Base-by-base conservation (phyloP, 139 green algal genomes). In the Chlamydomonas applanata region DNA sequence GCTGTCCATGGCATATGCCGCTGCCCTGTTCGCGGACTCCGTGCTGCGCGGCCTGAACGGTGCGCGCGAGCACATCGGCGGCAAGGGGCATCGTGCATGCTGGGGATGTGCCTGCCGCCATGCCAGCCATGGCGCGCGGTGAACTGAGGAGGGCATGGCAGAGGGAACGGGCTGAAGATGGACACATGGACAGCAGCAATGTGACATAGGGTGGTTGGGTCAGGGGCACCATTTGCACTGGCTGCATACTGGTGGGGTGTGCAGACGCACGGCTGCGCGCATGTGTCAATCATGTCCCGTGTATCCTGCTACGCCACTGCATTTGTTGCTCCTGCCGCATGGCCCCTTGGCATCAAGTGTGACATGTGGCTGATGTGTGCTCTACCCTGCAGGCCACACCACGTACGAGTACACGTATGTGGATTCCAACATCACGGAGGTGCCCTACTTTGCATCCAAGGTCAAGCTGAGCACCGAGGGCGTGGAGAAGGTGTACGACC, bases 1-100 rank as follows among this genome's bases (percentile, higher is more conserved):
- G 3, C 87, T 99, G 68, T 98, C 93, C 36, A 99, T 99, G 96
- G 96, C 96, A 0, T 98, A 98, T 69, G 96, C 96, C 9, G 96
- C 91, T 36, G 96, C 94, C 1, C 89, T 97, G 59, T 98, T 99
- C 62, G 94, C 92, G 16, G 92, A 99, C 76, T 88, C 91, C 0
- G 94, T 86, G 83, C 87, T 99, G 79, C 86, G 93, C 29, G 96
- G 93, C 74, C 82, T 99, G 29, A 96, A 95, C 77, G 96, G 95
- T 73, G 87, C 92, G 71, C n/a, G n/a, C n/a, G n/a, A n/a, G n/a
- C n/a, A n/a, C n/a, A n/a, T n/a, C n/a, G n/a, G n/a, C n/a, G n/a
- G n/a, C n/a, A n/a, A n/a, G n/a, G n/a, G n/a, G n/a, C n/a, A n/a
- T n/a, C n/a, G n/a, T n/a, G n/a, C n/a, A n/a, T n/a, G n/a, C n/a